Evolutionary conservation across 352 stramenopile species (phyloP).

Genomic region (Stramenopiles sp.): DNA sequence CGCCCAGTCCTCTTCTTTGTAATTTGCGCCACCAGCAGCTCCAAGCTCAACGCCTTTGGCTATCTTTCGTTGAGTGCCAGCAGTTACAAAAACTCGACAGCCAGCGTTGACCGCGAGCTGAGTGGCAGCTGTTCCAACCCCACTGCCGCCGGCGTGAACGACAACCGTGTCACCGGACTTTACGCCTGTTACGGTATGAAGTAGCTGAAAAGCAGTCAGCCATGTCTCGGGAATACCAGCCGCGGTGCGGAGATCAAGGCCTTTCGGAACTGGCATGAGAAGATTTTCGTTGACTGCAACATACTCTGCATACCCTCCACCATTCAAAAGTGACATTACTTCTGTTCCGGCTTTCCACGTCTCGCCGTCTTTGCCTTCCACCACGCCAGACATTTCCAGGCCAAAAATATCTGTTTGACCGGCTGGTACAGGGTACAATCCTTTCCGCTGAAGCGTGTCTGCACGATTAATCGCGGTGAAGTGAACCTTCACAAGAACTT

Average conservation of each 20-base stretch:
- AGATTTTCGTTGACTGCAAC: no score
- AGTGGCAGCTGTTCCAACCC: constrained; percentile 19
- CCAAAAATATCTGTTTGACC: no score
- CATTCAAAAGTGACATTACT: no score
- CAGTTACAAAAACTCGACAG: constrained; percentile 2
- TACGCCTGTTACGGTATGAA: constrained; percentile 11
- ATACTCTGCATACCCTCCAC: no score
- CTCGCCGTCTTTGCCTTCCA: no score
- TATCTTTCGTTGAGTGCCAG: constrained; percentile 15
- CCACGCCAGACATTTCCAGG: no score
- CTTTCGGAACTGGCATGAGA: no score
- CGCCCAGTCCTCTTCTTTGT: constrained; percentile 16
- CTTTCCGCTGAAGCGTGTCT: no score
- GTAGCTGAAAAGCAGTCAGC: constrained; percentile 21
- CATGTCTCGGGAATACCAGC: constrained; percentile 15
- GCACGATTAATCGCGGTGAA: no score
- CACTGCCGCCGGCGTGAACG: constrained; percentile 15
- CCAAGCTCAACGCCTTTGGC: constrained; percentile 14
- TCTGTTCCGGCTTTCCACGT: no score
- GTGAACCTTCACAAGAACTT: no score
- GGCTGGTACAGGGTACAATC: no score
- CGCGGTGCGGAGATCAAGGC: background rate
- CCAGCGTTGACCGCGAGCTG: constrained; percentile 15
- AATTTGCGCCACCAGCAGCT: constrained; percentile 16
- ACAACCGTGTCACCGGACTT: background rate